Conservation (phyloP, 352 stramenopile species). For the Hyphochytrium catenoides region DNA sequence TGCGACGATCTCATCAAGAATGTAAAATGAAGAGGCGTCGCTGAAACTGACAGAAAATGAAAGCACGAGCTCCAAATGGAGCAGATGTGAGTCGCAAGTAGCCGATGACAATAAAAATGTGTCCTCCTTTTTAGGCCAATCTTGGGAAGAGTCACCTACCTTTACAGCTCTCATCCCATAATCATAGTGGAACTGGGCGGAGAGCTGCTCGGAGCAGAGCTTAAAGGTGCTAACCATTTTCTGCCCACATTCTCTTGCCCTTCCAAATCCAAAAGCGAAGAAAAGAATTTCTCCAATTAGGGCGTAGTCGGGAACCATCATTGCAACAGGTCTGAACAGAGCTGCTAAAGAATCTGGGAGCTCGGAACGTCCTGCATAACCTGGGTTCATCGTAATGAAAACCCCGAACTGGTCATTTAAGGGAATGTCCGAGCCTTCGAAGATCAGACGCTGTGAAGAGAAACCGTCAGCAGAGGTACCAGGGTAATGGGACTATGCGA, state of each 20-base stretch:
- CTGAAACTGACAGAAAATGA: too few species aligned
- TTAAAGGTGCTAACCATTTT: slow-evolving; percentile 93
- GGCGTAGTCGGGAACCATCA: slow-evolving; percentile 90
- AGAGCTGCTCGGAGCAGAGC: slow-evolving; percentile 80
- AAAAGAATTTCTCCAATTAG: slow-evolving; percentile 92
- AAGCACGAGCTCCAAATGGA: too few species aligned
- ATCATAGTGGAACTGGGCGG: slow-evolving; percentile 82
- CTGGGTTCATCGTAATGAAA: slow-evolving; percentile 90
- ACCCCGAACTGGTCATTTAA: slow-evolving; percentile 78
- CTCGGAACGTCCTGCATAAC: slow-evolving; percentile 77
- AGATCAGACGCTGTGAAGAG: slow-evolving; percentile 48
- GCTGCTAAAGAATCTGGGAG: slow-evolving; percentile 82
- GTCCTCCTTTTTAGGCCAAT: too few species aligned
- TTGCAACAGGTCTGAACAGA: slow-evolving; percentile 79
- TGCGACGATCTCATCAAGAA: too few species aligned
- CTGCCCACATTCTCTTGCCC: slow-evolving; percentile 68
- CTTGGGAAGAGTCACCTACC: too few species aligned
- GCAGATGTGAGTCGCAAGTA: too few species aligned
- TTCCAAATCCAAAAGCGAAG: slow-evolving; percentile 78
- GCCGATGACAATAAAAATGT: too few species aligned
- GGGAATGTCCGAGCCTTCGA: slow-evolving; percentile 78
- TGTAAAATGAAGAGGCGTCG: too few species aligned
- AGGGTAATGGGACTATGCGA: too few species aligned
- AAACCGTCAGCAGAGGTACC: slow-evolving; percentile 10
- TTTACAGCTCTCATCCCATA: slow-evolving; percentile 90